Conservation (phyloP, 192 early-diverging fungal species). For the Backusella parvicylindrica region DNA sequence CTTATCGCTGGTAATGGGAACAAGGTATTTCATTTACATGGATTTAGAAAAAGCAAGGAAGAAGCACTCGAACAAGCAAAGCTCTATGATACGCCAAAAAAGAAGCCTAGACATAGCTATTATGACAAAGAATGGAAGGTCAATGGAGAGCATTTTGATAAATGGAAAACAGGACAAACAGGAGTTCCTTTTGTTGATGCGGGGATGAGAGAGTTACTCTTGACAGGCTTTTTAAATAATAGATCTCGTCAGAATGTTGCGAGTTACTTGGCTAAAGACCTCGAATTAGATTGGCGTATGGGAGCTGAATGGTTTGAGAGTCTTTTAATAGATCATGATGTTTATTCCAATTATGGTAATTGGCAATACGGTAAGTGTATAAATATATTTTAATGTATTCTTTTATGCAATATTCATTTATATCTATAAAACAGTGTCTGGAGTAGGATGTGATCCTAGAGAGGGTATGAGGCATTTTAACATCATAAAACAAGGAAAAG, state of each 20-base stretch:
- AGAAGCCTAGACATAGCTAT: background rate
- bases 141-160: constrained; percentile 1
- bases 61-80: background rate
- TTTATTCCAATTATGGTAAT: constrained; percentile 42
- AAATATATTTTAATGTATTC: background rate
- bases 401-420: background rate
- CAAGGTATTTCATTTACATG: constrained; percentile 19
- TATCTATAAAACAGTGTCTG: constrained; percentile 24
- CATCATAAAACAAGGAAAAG: constrained; percentile 38
- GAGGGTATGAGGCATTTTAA: constrained; percentile 33
- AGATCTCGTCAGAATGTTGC: constrained; percentile 40
- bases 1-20: constrained; percentile 21
- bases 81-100: background rate
- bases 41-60: background rate
- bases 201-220: constrained; percentile 30
- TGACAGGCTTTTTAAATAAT: constrained; percentile 37
- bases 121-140: constrained; percentile 5
- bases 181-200: constrained; percentile 45
- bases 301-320: constrained; percentile 41
- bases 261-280: constrained; percentile 36
- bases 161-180: constrained; percentile 31
- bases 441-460: constrained; percentile 40
- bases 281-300: constrained; percentile 29
- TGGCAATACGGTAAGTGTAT: constrained; percentile 36
- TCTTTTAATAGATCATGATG: constrained; percentile 38